Evolutionary conservation across 139 green algal genomes (phyloP).

Genomic region (Mesotaenium endlicherianum): DNA sequence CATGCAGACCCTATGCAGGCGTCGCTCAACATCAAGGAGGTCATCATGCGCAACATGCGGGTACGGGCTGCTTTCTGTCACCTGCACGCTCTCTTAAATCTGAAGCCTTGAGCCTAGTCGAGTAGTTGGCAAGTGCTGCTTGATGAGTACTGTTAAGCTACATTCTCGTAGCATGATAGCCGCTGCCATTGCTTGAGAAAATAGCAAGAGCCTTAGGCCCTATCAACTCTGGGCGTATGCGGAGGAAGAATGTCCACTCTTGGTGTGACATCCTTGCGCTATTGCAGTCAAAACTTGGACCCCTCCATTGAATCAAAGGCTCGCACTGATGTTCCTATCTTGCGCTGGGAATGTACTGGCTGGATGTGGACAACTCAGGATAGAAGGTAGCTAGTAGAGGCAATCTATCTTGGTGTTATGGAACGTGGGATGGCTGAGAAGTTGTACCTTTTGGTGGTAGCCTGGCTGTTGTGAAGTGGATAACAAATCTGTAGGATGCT

Average conservation of each 20-base stretch:
- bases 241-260: neutral
- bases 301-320: too few relatives aligned
- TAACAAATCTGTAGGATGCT: neutral
- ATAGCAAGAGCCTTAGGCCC: neutral
- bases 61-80: neutral
- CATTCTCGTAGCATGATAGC: neutral
- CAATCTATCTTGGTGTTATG: neutral
- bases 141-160: neutral
- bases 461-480: neutral
- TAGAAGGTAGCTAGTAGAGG: neutral
- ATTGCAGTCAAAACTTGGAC: too few relatives aligned
- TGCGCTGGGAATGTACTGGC: neutral
- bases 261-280: too few relatives aligned
- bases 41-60: conserved; percentile 37
- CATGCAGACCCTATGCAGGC: conserved; percentile 79
- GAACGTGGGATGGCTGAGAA: too few relatives aligned
- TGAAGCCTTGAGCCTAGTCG: neutral
- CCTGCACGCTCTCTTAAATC: neutral
- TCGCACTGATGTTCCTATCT: too few relatives aligned
- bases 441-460: neutral
- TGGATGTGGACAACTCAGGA: neutral
- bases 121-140: neutral
- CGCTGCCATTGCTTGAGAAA: neutral
- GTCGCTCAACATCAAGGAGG: conserved; percentile 84
- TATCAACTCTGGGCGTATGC: neutral